A percentile compares a stretch with the other conserved stretches of the same genome.
phyloP scores from a whole-genome alignment of 2,329 filamentous ascomycete genomes.

The Aurifilum marmelostoma region DNA sequence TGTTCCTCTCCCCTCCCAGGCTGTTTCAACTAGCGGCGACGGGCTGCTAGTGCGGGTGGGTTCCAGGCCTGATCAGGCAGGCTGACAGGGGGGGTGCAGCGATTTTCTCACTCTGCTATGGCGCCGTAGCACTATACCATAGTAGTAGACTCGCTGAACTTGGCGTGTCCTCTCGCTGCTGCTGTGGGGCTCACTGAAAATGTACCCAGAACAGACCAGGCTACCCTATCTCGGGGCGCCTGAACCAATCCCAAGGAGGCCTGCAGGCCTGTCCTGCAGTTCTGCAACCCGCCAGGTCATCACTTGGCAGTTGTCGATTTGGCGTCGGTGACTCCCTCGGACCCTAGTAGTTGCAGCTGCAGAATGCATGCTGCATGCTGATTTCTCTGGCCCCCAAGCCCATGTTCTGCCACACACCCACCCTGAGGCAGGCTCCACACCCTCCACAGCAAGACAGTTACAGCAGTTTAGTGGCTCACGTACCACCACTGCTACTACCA shows the following conservation, averaged over 20 bases:
- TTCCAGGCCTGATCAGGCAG: conserved; percentile 8
- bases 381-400: not conserved
- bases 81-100: not conserved
- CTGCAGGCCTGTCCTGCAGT: not conserved
- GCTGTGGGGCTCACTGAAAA: not conserved
- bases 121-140: too few species aligned
- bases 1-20: too few species aligned
- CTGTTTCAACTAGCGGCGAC: conserved; percentile 12
- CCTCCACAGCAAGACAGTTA: not conserved
- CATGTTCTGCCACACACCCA: not conserved
- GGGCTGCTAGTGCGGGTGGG: not conserved
- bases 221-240: not conserved
- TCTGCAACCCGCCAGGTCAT: conserved; percentile 11
- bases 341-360: not conserved
- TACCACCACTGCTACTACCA: not conserved
- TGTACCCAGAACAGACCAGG: not conserved
- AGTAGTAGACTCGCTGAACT: not conserved
- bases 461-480: not conserved
- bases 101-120: not conserved
- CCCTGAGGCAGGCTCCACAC: not conserved
- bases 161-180: not conserved
- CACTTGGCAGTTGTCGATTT: not conserved
- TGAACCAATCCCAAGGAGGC: conserved; percentile 2
- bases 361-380: not conserved
- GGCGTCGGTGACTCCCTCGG: conserved; percentile 2